Evolutionary conservation across 75 land plant genomes (phyloP).

Genomic region (Sequoiadendron giganteum): DNA sequence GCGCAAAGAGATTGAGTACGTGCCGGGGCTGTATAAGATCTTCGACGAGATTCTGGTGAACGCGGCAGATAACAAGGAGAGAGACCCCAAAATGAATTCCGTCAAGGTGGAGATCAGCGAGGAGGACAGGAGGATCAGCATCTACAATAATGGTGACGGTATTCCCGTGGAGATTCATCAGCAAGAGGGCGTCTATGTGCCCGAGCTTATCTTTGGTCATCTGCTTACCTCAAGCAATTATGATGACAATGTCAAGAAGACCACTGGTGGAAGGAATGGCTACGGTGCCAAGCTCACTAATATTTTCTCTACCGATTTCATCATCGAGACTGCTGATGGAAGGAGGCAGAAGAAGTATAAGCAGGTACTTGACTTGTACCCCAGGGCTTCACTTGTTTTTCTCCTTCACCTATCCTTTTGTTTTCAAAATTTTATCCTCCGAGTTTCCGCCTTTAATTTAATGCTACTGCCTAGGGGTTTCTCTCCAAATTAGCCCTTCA

Average conservation of each 20-base stretch:
- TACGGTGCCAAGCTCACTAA: slow-evolving; percentile 89
- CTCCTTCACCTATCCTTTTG: too few species aligned
- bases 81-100: slow-evolving; percentile 79
- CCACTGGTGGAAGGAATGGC: slow-evolving; percentile 97
- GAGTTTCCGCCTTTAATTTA: too few species aligned
- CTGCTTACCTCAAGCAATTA: slow-evolving; percentile 93
- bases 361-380: slow-evolving; percentile 56
- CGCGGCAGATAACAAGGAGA: slow-evolving; percentile 97
- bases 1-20: slow-evolving; percentile 54
- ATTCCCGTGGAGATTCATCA: slow-evolving; percentile 94
- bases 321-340: slow-evolving; percentile 96
- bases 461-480: too few species aligned
- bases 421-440: too few species aligned
- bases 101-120: slow-evolving; percentile 72
- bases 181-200: slow-evolving; percentile 93
- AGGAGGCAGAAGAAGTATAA: slow-evolving; percentile 78
- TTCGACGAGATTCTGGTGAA: slow-evolving; percentile 97
- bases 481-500: too few species aligned
- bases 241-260: slow-evolving; percentile 89
- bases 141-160: slow-evolving; percentile 92
- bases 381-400: neutral
- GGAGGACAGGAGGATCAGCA: slow-evolving; percentile 65
- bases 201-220: slow-evolving; percentile 98
- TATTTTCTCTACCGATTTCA: slow-evolving; percentile 92
- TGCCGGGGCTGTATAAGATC: slow-evolving; percentile 94